These are phyloP conservation scores for Zancudomyces culisetae DNA, from an alignment of 371 early-diverging fungal species.

Conservation along the genomic window DNA sequence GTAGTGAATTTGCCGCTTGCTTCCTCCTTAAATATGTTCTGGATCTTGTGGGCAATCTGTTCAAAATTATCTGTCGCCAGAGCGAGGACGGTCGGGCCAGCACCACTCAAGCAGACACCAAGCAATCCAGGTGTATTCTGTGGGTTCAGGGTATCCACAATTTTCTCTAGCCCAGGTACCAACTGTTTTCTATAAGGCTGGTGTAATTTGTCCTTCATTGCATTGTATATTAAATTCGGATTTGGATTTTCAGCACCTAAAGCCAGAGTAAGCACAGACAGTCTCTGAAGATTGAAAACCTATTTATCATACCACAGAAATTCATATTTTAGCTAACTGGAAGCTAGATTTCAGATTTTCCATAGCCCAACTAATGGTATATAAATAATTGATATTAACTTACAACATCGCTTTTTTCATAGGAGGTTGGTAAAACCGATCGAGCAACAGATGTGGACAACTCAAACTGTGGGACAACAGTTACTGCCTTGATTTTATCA, in stretches of 20 bases:
- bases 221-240: constrained; percentile 56
- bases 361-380: too few relatives aligned
- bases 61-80: constrained; percentile 60
- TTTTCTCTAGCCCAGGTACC: constrained; percentile 82
- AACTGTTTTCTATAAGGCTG: constrained; percentile 81
- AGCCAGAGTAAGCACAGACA: constrained; percentile 69
- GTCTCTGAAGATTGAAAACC: constrained; percentile 84
- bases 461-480: constrained; percentile 77
- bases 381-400: too few relatives aligned
- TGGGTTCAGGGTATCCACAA: constrained; percentile 52
- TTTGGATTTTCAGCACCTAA: constrained; percentile 45
- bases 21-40: constrained; percentile 35
- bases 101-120: constrained; percentile 86
- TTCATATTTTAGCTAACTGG: too few relatives aligned
- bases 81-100: constrained; percentile 88
- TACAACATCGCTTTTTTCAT: constrained; percentile 62
- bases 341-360: too few relatives aligned
- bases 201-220: constrained; percentile 88
- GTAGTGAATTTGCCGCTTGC: background rate
- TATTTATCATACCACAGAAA: too few relatives aligned
- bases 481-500: constrained; percentile 55
- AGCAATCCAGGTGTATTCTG: constrained; percentile 59
- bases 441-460: constrained; percentile 81
- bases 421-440: constrained; percentile 58
- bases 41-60: constrained; percentile 37